Evolutionary conservation across 108 stramenopile genomes (phyloP), one percentile per base, ranked within the genome.

Genomic region (Skeletonema costatum): DNA sequence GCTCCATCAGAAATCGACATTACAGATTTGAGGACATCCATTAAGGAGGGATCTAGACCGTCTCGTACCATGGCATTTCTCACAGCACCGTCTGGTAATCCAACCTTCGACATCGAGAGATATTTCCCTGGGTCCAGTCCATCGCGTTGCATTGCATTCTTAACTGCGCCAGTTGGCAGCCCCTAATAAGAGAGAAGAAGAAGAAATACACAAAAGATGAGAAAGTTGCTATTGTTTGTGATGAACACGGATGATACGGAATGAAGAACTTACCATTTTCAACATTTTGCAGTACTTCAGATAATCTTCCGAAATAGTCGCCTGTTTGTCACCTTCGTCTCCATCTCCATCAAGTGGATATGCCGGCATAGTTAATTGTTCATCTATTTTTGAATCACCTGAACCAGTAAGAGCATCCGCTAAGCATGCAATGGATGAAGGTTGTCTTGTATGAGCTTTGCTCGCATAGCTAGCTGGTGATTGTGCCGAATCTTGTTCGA

Each of bases 261-360:
- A 48, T 2, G 9, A 35, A 48, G 10, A 3, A 50, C 58, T 70
- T 70, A 81, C 80, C 78, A 91, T 86, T 65, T 80, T 69, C 8
- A 90, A 63, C 90, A 91, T 93, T 58, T 87, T 85, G 75, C 79
- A 91, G 66, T 91, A 93, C 64, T 93, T 93, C 3, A 74, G 50
- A 69, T 90, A 97, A 30, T 78, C 74, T 25, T 56, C 53, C 5
- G 21, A 21, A 56, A 56, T 56, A 0, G 25, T 29, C 25, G 25
- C 53, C 16, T n/a, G 4, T 16, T 50, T 2, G n/a, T 17, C 48
- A 19, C 17, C 14, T 50, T n/a, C 5, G 3, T 50, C 4, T 5
- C 4, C 48, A 12, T 50, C 48, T 50, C 3, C 17, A 14, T 46
- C 44, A 46, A 46, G 44, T 16, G 39, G 39, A 10, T 41, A 11